Evolutionary conservation across 306 rosid species (phyloP), one percentile per base, ranked within the genome.

Genomic region (Lathyrus sativus): DNA sequence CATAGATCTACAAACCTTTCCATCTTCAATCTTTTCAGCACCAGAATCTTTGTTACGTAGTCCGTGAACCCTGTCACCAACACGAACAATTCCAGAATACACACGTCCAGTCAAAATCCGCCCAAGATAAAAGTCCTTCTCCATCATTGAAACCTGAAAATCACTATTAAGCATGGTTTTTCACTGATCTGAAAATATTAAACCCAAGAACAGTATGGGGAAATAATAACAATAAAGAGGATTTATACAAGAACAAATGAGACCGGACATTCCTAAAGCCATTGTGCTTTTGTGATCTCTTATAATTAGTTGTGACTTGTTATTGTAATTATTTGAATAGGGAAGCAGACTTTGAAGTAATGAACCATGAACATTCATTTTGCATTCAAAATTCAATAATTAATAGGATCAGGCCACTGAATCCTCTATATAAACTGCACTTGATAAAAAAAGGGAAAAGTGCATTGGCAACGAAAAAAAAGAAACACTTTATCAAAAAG

Each of bases 121-220:
- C 45, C 99, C 97, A 74, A 93, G 91, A 76, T 88, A 93, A 81
- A 78, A 85, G 83, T 93, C 99, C 1, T 74, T 69, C 80, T 93
- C 99, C 99, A 93, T 93, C 99, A 93, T 93, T 13, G 99, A 93
- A 84, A 90, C 97, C 98, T 90, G 79, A 78, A 80, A 79, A 70
- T 54, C 80, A 86, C 87, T 65, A 74, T 85, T 76, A 81, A 75
- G 65, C 80, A 68, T 53, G 70, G 11, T 66, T 55, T 74, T 82
- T 80, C 76, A 79, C 73, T 26, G 59, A 65, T 66, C 61, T 57
- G 82, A 83, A 19, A 63, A 63, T 54, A 62, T 50, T n/a, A 60
- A 18, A 67, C 61, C 59, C 49, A 18, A 50, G 72, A n/a, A 60
- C 43, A 15, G 17, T 13, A 65, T 31, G 28, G 44, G 10, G 24